phyloP scores from a whole-genome alignment of 441 rosid genomes.

The Omphalea diandra region DNA sequence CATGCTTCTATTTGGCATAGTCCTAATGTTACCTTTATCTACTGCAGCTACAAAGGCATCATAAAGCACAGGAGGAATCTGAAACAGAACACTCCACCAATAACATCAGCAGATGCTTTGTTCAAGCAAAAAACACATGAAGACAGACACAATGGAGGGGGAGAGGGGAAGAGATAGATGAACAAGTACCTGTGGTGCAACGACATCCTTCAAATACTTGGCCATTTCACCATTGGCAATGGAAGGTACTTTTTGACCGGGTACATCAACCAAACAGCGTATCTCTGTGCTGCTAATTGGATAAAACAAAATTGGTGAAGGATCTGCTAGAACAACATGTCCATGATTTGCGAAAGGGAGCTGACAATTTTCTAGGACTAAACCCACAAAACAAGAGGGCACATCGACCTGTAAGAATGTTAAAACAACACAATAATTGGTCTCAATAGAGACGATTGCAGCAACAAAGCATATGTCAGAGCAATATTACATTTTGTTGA shows the following conservation, averaged over 20 bases:
- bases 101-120: background rate
- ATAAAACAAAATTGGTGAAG: conserved; percentile 69
- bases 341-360: conserved; percentile 70
- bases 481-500: conserved; percentile 4
- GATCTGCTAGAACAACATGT: conserved; percentile 66
- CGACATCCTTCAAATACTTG: conserved; percentile 50
- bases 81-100: background rate
- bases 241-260: conserved; percentile 65
- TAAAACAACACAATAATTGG: background rate
- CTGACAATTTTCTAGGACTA: conserved; percentile 64
- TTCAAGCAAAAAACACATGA: background rate
- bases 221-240: conserved; percentile 81
- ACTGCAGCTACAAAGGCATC: conserved; percentile 69
- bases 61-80: conserved; percentile 67
- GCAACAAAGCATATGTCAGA: background rate
- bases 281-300: conserved; percentile 72
- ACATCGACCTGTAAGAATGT: conserved; percentile 57
- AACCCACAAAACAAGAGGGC: conserved; percentile 70
- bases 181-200: conserved; percentile 56
- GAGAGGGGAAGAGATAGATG: background rate
- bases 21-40: conserved; percentile 70
- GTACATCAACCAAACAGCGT: conserved; percentile 74
- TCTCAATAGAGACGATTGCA: conserved; percentile 18
- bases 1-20: conserved; percentile 96
- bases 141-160: too few species aligned